Evolutionary conservation across 2,329 filamentous ascomycete genomes (phyloP).

Genomic region (Xenoacremonium recifei): DNA sequence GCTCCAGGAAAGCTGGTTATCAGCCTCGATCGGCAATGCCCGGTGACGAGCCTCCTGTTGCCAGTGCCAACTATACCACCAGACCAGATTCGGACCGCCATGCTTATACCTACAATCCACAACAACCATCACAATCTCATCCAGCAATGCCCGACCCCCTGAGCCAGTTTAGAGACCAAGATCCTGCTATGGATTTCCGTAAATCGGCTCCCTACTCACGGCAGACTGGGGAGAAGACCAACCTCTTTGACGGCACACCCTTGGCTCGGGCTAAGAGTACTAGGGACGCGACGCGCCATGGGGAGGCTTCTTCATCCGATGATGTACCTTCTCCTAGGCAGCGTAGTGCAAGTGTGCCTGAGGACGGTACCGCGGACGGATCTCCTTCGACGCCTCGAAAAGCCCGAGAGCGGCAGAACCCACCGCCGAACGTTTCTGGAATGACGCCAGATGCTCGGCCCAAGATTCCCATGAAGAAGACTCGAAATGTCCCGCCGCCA

Average conservation of each 20-base stretch:
- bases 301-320: slow-evolving; percentile 21
- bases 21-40: slow-evolving; percentile 46
- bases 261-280: slow-evolving; percentile 47
- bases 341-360: slow-evolving; percentile 32
- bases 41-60: slow-evolving; percentile 53
- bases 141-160: slow-evolving; percentile 44
- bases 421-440: neutral
- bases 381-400: neutral
- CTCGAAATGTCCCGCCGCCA: slow-evolving; percentile 9
- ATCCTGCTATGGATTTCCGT: slow-evolving; percentile 45
- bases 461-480: slow-evolving; percentile 23
- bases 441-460: slow-evolving; percentile 16
- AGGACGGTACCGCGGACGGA: slow-evolving; percentile 15
- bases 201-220: slow-evolving; percentile 57
- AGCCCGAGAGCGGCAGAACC: neutral
- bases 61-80: slow-evolving; percentile 50
- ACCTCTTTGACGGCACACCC: slow-evolving; percentile 50
- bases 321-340: slow-evolving; percentile 22
- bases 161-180: slow-evolving; percentile 42
- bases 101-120: slow-evolving; percentile 10
- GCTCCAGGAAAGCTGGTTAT: slow-evolving; percentile 48
- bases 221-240: slow-evolving; percentile 57
- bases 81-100: slow-evolving; percentile 27
- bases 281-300: slow-evolving; percentile 32
- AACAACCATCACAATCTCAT: slow-evolving; percentile 11